Evolutionary conservation across 2,329 filamentous ascomycete genomes (phyloP).

Genomic region (Coniochaeta sp.): DNA sequence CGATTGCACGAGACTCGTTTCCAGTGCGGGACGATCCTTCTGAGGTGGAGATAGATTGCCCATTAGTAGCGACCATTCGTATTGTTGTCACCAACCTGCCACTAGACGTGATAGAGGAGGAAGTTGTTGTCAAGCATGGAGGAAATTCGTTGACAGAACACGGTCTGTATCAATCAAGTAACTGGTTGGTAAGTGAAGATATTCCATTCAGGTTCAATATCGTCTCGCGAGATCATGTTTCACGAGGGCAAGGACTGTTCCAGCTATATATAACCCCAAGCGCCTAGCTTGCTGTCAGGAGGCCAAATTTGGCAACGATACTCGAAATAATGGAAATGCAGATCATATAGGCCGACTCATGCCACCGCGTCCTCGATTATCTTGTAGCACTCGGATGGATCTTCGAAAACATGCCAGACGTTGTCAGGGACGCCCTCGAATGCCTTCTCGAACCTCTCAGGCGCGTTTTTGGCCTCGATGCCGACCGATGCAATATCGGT

Average conservation of each 20-base stretch:
- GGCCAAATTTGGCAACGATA: not conserved
- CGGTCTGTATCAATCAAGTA: too few species aligned
- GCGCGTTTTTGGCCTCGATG: constrained; percentile 67
- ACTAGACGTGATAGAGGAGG: not conserved
- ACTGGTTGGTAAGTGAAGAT: not conserved
- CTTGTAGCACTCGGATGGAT: constrained; percentile 55
- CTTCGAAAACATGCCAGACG: constrained; percentile 76
- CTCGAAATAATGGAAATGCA: not conserved
- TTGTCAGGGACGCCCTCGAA: constrained; percentile 62
- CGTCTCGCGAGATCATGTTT: not conserved
- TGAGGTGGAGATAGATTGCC: not conserved
- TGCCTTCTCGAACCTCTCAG: constrained; percentile 71
- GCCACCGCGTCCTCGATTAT: not conserved
- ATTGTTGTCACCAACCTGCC: not conserved
- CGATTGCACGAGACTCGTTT: not conserved
- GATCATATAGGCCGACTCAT: not conserved
- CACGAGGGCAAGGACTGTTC: not conserved
- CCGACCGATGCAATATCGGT: constrained; percentile 61
- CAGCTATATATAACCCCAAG: not conserved
- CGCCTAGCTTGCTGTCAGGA: not conserved
- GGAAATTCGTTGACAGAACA: too few species aligned
- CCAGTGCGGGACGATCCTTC: too few species aligned
- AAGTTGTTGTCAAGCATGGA: not conserved
- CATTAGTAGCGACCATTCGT: not conserved
- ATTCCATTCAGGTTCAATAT: not conserved